Percentiles rank a stretch among this genome's conserved stretches.
These are phyloP conservation scores for Rosa lucieae DNA, from an alignment of 306 rosid species.

Conservation along the genomic window DNA sequence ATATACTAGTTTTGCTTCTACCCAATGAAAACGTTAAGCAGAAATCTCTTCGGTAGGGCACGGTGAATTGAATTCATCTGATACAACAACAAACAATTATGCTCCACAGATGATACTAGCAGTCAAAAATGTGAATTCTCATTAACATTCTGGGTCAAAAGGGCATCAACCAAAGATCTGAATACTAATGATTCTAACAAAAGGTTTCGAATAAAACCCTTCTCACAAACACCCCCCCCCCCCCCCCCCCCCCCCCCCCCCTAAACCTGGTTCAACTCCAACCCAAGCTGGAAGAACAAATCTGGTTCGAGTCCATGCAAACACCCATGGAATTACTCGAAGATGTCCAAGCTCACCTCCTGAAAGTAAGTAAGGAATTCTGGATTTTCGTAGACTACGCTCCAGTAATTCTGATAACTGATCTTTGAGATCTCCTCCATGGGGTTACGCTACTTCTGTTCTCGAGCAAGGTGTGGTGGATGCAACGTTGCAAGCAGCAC, in stretches of 20 bases:
- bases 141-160: too few relatives aligned
- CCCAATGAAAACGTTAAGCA: too few relatives aligned
- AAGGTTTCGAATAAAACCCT: constrained; percentile 29
- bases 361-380: constrained; percentile 65
- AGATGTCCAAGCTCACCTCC: constrained; percentile 95
- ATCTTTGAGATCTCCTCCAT: constrained; percentile 90
- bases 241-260: constrained; percentile 50
- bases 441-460: constrained; percentile 77
- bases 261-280: constrained; percentile 89
- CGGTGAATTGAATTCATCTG: too few relatives aligned
- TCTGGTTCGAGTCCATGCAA: constrained; percentile 95
- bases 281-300: constrained; percentile 97
- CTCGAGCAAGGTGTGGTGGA: constrained; percentile 86
- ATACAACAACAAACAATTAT: too few relatives aligned
- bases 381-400: constrained; percentile 76
- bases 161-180: too few relatives aligned
- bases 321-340: constrained; percentile 94
- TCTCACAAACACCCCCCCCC: constrained; percentile 48
- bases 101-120: too few relatives aligned
- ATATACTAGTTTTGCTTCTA: too few relatives aligned
- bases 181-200: too few relatives aligned
- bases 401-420: constrained; percentile 76
- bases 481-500: constrained; percentile 88
- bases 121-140: too few relatives aligned
- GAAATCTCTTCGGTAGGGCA: too few relatives aligned